These are phyloP conservation scores for Inga leiocalycina DNA, from an alignment of 306 rosid genomes.

Conservation along the genomic window DNA sequence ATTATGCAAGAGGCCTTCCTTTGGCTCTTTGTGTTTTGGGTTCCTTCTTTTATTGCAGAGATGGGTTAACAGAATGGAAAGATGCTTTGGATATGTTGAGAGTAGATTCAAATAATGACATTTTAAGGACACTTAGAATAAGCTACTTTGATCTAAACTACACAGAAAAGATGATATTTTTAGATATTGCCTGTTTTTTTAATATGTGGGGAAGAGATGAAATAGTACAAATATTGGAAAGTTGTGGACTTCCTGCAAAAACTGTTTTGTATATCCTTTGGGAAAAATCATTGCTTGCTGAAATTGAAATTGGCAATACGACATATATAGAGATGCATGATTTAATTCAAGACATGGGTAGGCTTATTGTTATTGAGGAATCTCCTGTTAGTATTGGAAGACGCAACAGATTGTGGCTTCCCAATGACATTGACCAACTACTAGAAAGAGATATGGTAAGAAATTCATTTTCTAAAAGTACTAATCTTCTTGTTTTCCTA, in stretches of 20 bases:
- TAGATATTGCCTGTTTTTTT: no score
- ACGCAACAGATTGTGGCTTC: background rate
- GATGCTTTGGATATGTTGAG: background rate
- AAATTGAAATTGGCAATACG: no score
- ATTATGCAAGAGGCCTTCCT: background rate
- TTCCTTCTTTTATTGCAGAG: background rate
- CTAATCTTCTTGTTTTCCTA: background rate
- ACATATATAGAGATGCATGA: no score
- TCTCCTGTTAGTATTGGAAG: background rate
- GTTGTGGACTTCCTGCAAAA: no score
- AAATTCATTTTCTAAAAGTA: background rate
- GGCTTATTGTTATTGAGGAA: background rate
- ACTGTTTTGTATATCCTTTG: no score
- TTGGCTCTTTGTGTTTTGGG: background rate
- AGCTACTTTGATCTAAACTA: background rate
- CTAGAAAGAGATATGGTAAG: background rate
- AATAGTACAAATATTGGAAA: no score
- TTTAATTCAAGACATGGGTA: no score
- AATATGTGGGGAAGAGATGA: no score
- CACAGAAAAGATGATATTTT: background rate
- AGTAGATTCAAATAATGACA: background rate
- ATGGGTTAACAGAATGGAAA: background rate
- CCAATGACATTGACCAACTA: background rate
- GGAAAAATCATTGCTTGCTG: no score
- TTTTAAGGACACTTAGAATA: background rate